Base-by-base conservation (phyloP, 495 filamentous ascomycete genomes). In the Neurospora cerealis region DNA sequence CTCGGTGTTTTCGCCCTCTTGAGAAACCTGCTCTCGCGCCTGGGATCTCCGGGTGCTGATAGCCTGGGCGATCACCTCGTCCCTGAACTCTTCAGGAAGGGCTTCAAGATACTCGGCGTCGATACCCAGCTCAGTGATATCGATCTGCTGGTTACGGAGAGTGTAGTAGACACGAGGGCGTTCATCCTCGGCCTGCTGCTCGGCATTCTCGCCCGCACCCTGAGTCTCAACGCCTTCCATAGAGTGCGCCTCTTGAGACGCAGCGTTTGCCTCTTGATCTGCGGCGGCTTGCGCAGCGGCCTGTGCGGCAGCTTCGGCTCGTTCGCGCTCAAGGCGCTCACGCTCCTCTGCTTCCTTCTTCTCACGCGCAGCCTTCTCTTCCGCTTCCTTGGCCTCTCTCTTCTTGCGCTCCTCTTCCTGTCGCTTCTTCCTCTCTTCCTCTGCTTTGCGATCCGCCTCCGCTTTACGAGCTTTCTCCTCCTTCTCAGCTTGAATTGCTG, bases 51-150 rank as follows among this genome's bases (percentile, higher is more conserved):
- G 89, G 71, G 95, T 89, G 62, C 91, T 91, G 74, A 96, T 85
- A 71, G 97, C 93, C 66, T 93, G 89, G 82, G 94, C 93, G 46
- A 99, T 91, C 37, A 98, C 96, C 79, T 99, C 96, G 81, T 98
- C 95, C 37, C 96, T 88, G 70, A 98, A 89, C 48, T 98, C 96
- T 73, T 99, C 96, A 1, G 96, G 96, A 21, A 99, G 85, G 44
- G 94, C 96, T 72, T 96, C 93, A 4, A 99, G 88, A 81, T 97
- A 99, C 48, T 94, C 94, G 17, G 92, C 88, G 77, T 99, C 96
- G 73, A 99, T 98, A 73, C 94, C 94, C 76, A 99, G 87, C 36
- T 90, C 92, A 5, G 96, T 98, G 72, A 99, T 95, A 79, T 99
- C 95, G 69, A 97, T 85, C 71, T 93, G 88, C 69, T 91, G 90